Base-by-base conservation (phyloP, 2,329 filamentous ascomycete genomes). In the Aspergillus persii region DNA sequence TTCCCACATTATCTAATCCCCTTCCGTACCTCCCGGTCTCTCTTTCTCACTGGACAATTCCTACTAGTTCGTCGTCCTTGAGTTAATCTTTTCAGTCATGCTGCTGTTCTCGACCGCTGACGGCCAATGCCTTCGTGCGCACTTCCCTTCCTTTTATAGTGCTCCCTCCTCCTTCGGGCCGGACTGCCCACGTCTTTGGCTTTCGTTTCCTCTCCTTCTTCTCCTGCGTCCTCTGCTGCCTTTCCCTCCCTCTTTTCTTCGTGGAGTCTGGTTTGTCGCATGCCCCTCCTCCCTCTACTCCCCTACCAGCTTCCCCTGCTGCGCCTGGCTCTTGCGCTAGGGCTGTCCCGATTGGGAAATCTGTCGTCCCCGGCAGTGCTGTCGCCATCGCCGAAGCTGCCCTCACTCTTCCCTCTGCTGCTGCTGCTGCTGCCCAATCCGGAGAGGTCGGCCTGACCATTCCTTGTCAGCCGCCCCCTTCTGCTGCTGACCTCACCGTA, bases 21-120 rank as follows among this genome's bases (percentile, higher is more conserved):
- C 57, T 66, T 62, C 63, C 63, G 62, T 56, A 59, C 61, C 56
- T 71, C 65, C 69, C 70, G 68, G 68, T 26, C 55, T 41, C 55
- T 60, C 54, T 36, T 57, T 64, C 59, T 67, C 41, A 60, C 60
- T 64, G 50, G 56, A 54, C 62, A 60, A 65, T 59, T 57, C 46
- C 44, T 61, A 54, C 54, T 61, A 18, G 50, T 26, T 39, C 12
- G 18, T 53, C 18, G 52, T 30, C 47, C 47, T 23, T 39, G 47
- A 52, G 36, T 30, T 36, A 29, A 26, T 50, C 27, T 52, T 11
- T 30, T 39, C 50, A 50, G 31, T 57, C 30, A 29, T 41, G 33
- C 50, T 59, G 60, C 64, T 61, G 60, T 64, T 66, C 63, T 63
- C 60, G 62, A 66, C 62, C 61, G 52, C 54, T 54, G 62, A 62